These are phyloP conservation scores for Adenanthera pavonina DNA, from an alignment of 306 rosid genomes.

Conservation along the genomic window DNA sequence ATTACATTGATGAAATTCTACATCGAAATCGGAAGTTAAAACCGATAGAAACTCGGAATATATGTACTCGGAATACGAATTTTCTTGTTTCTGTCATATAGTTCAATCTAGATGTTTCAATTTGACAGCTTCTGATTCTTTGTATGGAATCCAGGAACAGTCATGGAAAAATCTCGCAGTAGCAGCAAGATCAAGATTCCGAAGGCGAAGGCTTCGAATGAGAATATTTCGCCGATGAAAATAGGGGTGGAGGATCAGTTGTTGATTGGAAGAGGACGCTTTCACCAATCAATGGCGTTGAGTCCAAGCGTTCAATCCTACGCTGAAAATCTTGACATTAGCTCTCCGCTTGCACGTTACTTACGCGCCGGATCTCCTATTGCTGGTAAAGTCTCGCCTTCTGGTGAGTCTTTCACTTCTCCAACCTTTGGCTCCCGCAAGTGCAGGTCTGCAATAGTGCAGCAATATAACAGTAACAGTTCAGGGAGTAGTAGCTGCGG, in stretches of 20 bases:
- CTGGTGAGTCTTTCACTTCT: constrained; percentile 43
- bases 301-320: constrained; percentile 50
- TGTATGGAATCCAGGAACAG: constrained; percentile 39
- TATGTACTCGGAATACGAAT: background rate
- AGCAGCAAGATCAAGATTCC: constrained; percentile 37
- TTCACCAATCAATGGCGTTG: constrained; percentile 35
- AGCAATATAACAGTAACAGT: constrained; percentile 23
- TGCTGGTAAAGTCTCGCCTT: constrained; percentile 30
- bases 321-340: constrained; percentile 55
- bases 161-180: constrained; percentile 44
- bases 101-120: background rate
- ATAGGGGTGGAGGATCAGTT: constrained; percentile 41
- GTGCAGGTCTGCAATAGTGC: constrained; percentile 32
- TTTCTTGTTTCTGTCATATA: background rate
- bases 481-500: constrained; percentile 53
- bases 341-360: constrained; percentile 55
- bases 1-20: background rate
- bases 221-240: constrained; percentile 47
- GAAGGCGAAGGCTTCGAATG: constrained; percentile 41
- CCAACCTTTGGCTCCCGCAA: constrained; percentile 44
- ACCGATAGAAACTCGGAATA: background rate
- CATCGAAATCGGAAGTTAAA: background rate
- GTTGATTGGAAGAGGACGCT: constrained; percentile 43
- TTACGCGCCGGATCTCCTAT: constrained; percentile 52
- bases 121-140: constrained; percentile 27